phyloP scores from a whole-genome alignment of 371 early-diverging fungal genomes.

The Rhizopus microsporus region DNA sequence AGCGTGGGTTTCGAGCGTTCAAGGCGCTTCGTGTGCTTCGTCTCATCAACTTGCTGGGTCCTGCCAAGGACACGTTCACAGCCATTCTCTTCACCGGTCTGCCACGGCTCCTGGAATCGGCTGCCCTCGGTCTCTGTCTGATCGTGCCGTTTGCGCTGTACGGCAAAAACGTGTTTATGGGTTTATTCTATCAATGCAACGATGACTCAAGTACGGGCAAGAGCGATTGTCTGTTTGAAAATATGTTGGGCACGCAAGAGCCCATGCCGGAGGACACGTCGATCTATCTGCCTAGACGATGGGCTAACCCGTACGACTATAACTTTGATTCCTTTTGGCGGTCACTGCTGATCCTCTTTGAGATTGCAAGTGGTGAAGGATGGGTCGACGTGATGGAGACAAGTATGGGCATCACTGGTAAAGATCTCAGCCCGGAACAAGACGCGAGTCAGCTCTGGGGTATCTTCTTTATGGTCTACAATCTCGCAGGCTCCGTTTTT shows the following conservation, averaged over 20 bases:
- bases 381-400: conserved; percentile 68
- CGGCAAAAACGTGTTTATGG: conserved; percentile 65
- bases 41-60: conserved; percentile 58
- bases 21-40: conserved; percentile 68
- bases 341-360: conserved; percentile 62
- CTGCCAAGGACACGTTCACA: conserved; percentile 63
- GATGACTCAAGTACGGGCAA: conserved; percentile 38
- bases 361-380: conserved; percentile 72
- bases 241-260: conserved; percentile 29
- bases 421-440: conserved; percentile 44
- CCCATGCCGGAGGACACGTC: conserved; percentile 36
- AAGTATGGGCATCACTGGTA: conserved; percentile 57
- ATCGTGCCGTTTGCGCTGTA: conserved; percentile 73
- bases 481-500: conserved; percentile 64
- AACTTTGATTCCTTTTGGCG: conserved; percentile 69
- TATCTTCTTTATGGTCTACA: conserved; percentile 68
- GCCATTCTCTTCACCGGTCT: conserved; percentile 60
- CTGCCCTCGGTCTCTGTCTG: conserved; percentile 53
- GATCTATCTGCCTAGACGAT: conserved; percentile 59
- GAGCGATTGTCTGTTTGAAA: conserved; percentile 49
- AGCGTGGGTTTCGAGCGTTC: conserved; percentile 63
- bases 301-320: conserved; percentile 66
- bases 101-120: conserved; percentile 64
- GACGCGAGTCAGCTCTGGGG: conserved; percentile 59
- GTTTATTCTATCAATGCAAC: conserved; percentile 60